Base-by-base conservation (phyloP, 805 yeast genomes). In the Torulaspora maleeae region DNA sequence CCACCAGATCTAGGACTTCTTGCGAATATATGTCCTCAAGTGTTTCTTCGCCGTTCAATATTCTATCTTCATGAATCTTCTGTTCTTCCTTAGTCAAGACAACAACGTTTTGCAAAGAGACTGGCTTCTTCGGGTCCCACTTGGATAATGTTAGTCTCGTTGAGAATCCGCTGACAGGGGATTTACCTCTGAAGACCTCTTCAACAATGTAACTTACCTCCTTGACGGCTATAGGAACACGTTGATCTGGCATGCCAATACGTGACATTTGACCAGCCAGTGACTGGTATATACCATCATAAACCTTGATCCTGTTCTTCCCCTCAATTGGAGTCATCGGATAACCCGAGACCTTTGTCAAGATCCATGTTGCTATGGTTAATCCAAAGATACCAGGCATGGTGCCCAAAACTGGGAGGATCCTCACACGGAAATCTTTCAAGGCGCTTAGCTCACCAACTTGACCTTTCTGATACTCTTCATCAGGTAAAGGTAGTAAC, bases 381-480 rank as follows among this genome's bases (percentile, higher is more conserved):
- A 93, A 74, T 1, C 98, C 99, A 70, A 93, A 93, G 67, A 91
- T 83, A 8, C 93, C 97, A 1, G 99, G 99, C 83, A 93, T 80
- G 0, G 99, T 87, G 3, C 99, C 98, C 51, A 93, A 69, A 0
- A 93, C 99, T 0, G 99, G 99, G 45, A 93, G 73, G 38, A 93
- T 91, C 56, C 99, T 75, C 9, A 90, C 97, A 55, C 99, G 76
- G 72, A 93, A 93, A 67, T 88, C 89, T 56, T 79, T 82, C 53
- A 93, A 67, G 1, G 96, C 95, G 49, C 95, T 80, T 36, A 93
- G 72, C 63, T 95, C 93, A 52, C 80, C 52, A 3, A 49, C 52
- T 19, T 45, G 36, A 20, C 96, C 96, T 64, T 82, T 80, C 44
- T 78, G 81, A 48, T 80, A 76, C 62, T 88, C 95, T 35, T 80